Evolutionary conservation across 2,329 filamentous ascomycete genomes (phyloP), one percentile per base, ranked within the genome.

Genomic region (Gaeumannomyces sp.): DNA sequence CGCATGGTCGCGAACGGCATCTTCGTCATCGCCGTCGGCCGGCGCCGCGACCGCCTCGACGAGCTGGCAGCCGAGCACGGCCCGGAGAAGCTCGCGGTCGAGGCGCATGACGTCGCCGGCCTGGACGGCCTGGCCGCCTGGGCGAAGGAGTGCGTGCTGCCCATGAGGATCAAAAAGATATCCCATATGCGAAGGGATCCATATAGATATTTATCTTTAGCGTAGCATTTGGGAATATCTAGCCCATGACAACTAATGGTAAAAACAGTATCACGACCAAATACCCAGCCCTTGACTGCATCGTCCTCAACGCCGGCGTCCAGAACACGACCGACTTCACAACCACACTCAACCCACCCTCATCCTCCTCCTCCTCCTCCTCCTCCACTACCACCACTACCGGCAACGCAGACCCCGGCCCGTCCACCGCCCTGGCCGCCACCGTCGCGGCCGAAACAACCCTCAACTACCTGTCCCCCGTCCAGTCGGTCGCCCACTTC

Each of bases 301-400:
- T 89, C 31, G 72, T 88, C 64, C 74, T 88, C 62, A 87, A 87
- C 70, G 81, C 85, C 0, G 85, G 84, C 11, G 76, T 84, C 38
- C 84, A 88, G 70, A 75, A 76, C 33, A 71, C 70, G 0, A 72
- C 83, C 58, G 74, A 83, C 72, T 81, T 86, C 69, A 73, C 77
- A 7, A 71, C 45, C 25, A 81, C 83, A 3, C 53, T 62, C 3
- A 61, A 66, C 19, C 72, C n/a, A n/a, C n/a, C n/a, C n/a, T n/a
- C n/a, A n/a, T n/a, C n/a, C 35, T 10, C 13, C 11, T 16, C 35
- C 35, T 38, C 6, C 31, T 33, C 31, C 31, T 33, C 31, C 31
- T 33, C 31, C 31, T 4, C 78, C 50, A 64, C 69, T 66, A 6
- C 2, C 11, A 22, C 4, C 38, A 4, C 2, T 5, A 10, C 33